Base-by-base conservation (phyloP, 306 rosid species). In the Begonia peltatifolia region DNA sequence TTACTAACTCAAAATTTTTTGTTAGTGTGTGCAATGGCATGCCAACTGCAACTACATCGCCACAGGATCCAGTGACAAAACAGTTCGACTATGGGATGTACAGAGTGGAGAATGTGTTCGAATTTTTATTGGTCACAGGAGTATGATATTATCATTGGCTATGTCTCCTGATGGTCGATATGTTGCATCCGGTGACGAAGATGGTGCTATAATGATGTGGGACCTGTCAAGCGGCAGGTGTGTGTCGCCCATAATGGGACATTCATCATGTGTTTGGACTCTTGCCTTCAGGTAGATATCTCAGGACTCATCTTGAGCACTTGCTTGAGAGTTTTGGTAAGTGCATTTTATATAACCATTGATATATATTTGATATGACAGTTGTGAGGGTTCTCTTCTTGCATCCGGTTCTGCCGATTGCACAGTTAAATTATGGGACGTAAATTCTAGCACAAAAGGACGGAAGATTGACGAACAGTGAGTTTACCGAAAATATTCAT, bases 111-210 rank as follows among this genome's bases (percentile, higher is more conserved):
- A 87, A 70, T 92, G 99, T 59, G 99, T 87, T 53, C 80, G 96
- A 54, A 84, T 92, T 67, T 87, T 92, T 56, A 30, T 30, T 30
- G 38, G 38, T 30, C 38, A 30, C 38, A 30, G 38, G 9, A 83
- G 96, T 58, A 86, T 86, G 99, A 65, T 92, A 57, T 71, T 86
- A 67, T 63, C 96, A 30, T 59, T 92, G 75, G 88, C 94, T 59
- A 83, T 92, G 99, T 92, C 99, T 50, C 87, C 96, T 53, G 99
- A 92, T 53, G 99, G 99, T 58, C 84, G 84, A 25, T 83, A 79
- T 60, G 81, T 86, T 94, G 96, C 99, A 50, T 92, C 96, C 18
- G 94, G 96, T 46, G 96, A 86, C 57, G 99, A 92, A 79, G 99
- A 92, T 9, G 99, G 99, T 8, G 67, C 87, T 25, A 83, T 92